These are phyloP conservation scores for Ascochyta rabiei DNA, from an alignment of 2,329 filamentous ascomycete species.

Conservation along the genomic window DNA sequence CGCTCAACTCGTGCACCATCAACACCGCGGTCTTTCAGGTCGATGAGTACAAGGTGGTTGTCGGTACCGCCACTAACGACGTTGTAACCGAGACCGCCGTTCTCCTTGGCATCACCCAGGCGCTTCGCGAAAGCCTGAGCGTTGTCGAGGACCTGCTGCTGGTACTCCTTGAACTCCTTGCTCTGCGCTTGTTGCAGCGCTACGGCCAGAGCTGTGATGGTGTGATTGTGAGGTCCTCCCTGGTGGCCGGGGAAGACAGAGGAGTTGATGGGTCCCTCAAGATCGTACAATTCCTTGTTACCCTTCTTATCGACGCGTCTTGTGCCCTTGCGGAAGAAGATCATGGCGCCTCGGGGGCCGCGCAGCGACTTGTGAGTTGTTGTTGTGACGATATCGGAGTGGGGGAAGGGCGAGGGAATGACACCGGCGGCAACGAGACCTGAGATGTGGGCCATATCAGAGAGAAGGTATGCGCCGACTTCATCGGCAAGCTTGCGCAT, in stretches of 20 bases:
- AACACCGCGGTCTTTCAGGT: constrained; percentile 83
- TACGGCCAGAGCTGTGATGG: constrained; percentile 94
- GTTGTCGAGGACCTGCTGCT: constrained; percentile 89
- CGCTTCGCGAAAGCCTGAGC: constrained; percentile 85
- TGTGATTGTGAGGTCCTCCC: constrained; percentile 99
- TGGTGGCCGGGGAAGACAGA: constrained; percentile 99
- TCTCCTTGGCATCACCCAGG: constrained; percentile 72
- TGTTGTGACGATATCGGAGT: constrained; percentile 96
- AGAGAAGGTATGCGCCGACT: constrained; percentile 91
- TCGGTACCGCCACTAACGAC: constrained; percentile 95
- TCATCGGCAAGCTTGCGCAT: constrained; percentile 96
- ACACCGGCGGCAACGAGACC: constrained; percentile 92
- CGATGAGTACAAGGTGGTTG: constrained; percentile 95
- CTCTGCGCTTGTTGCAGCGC: constrained; percentile 92
- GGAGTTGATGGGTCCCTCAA: constrained; percentile 96
- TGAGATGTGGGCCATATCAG: constrained; percentile 99
- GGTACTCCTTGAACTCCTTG: constrained; percentile 91
- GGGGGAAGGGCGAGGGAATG: constrained; percentile 88
- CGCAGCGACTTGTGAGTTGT: constrained; percentile 99
- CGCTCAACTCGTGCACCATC: constrained; percentile 96
- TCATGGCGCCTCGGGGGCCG: constrained; percentile 97
- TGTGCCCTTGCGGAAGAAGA: constrained; percentile 98
- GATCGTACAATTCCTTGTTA: constrained; percentile 90
- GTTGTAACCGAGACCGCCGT: constrained; percentile 80
- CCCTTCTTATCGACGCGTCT: constrained; percentile 88